A percentile compares a stretch with the other conserved stretches of the same genome.
Conservation (phyloP, 2,329 filamentous ascomycete species). For the Colletotrichum filicis region DNA sequence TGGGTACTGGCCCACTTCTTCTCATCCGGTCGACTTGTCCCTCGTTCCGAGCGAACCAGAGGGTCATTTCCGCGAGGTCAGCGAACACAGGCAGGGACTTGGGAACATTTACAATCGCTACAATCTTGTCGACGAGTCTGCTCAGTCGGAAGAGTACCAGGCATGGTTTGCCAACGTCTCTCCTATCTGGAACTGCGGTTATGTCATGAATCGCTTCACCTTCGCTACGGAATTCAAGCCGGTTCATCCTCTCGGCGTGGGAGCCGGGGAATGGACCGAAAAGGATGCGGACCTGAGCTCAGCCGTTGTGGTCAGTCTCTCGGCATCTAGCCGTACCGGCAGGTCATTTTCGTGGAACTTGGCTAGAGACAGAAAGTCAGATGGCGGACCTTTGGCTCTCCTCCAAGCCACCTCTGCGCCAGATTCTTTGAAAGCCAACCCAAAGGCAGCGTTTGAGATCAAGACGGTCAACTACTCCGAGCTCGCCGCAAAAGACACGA, state of each 20-base stretch:
- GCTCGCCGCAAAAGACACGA: neutral
- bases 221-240: constrained; percentile 42
- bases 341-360: constrained; percentile 42
- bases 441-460: constrained; percentile 4
- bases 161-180: constrained; percentile 34
- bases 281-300: constrained; percentile 45
- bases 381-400: constrained; percentile 37
- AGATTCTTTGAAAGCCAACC: neutral
- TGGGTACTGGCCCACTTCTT: constrained; percentile 56
- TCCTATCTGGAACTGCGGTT: constrained; percentile 41
- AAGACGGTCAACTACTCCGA: constrained; percentile 31
- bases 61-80: constrained; percentile 51
- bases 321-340: constrained; percentile 44
- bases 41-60: constrained; percentile 41
- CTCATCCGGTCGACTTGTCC: constrained; percentile 48
- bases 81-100: constrained; percentile 41
- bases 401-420: constrained; percentile 43
- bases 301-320: constrained; percentile 46
- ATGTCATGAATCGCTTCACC: constrained; percentile 45
- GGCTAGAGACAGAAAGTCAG: constrained; percentile 31
- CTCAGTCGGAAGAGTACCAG: constrained; percentile 23
- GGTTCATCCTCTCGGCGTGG: constrained; percentile 35
- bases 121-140: constrained; percentile 33
- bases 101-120: constrained; percentile 57
- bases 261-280: constrained; percentile 40